Percentiles rank a stretch among this genome's conserved stretches.
Conservation (phyloP, 768 basidiomycete species). For the Rhodotorula paludigena region DNA sequence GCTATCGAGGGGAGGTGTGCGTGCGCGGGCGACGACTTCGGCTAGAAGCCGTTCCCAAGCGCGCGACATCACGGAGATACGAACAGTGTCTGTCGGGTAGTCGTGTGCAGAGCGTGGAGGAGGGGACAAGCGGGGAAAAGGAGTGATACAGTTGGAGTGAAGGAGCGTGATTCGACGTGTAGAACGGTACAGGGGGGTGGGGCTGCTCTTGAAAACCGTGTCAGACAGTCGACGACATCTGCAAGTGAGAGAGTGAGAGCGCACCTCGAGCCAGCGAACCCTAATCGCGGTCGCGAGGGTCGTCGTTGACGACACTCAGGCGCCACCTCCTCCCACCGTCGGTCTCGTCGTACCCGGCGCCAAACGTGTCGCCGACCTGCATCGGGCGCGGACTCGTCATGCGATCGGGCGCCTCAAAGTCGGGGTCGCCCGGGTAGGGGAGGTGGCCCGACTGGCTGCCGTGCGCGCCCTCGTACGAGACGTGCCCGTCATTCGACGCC, state of each 20-base stretch:
- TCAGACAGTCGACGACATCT: not conserved
- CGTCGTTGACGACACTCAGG: slow-evolving; percentile 37
- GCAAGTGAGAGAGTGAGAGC: not conserved
- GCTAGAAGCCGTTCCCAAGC: no score
- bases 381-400: slow-evolving; percentile 31
- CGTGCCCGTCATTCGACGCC: slow-evolving; percentile 23
- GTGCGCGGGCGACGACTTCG: no score
- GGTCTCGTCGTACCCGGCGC: slow-evolving; percentile 32
- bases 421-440: slow-evolving; percentile 33
- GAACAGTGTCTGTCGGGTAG: no score
- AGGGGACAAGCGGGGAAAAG: no score
- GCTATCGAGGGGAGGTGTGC: no score
- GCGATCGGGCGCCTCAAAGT: not conserved
- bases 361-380: slow-evolving; percentile 39
- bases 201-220: no score
- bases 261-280: not conserved
- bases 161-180: no score
- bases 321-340: slow-evolving; percentile 30
- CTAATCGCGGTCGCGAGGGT: slow-evolving; percentile 8
- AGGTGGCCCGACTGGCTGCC: slow-evolving; percentile 9
- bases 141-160: no score
- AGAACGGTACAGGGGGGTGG: no score
- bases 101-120: no score
- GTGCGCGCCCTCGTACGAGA: not conserved
- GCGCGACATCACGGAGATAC: no score